Evolutionary conservation across 768 basidiomycete genomes (phyloP), one percentile per base, ranked within the genome.

Genomic region (Tricholoma matsutake): DNA sequence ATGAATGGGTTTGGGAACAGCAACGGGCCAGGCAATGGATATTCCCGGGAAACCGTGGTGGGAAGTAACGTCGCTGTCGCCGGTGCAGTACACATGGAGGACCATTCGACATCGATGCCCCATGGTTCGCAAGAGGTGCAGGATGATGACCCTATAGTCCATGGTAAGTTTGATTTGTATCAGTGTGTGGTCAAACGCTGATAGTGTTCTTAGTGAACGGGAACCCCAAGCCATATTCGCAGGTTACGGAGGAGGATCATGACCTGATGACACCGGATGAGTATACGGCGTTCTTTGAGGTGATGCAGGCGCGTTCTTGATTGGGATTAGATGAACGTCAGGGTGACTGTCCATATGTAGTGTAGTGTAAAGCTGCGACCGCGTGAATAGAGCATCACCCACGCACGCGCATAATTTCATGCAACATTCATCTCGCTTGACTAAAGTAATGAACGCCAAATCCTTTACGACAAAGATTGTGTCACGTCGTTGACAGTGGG

Each of bases 221-320:
- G 13, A 75, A 79, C 41, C 80, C 85, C 18, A 86, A 91, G 66
- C 81, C 84, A 6, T 89, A 91, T 67, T 91, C 87, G 3, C 80
- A 88, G 63, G 85, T 98, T 45, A 96, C 92, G 2, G 95, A 97
- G 67, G 96, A 94, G 65, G 89, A 96, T 70, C 89, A 94, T 67
- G 95, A 94, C 52, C 69, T 87, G 66, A 97, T 97, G 95, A 92
- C 92, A 3, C 88, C 92, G 1, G 95, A 96, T 59, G 95, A 97
- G 73, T 96, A 96, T 70, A 86, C 87, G 31, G 85, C 85, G 34
- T 94, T 84, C 75, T 93, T 87, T 69, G 85, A 90, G 65, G 78
- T 92, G 62, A 78, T 86, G 70, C 83, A 85, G 73, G 77, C 80
- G 56, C 79, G 73, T 55, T 75, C 75, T 61, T 78, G 61, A 67